Conservation (phyloP, 164 flowering plant genomes). For the Tinospora cordifolia region DNA sequence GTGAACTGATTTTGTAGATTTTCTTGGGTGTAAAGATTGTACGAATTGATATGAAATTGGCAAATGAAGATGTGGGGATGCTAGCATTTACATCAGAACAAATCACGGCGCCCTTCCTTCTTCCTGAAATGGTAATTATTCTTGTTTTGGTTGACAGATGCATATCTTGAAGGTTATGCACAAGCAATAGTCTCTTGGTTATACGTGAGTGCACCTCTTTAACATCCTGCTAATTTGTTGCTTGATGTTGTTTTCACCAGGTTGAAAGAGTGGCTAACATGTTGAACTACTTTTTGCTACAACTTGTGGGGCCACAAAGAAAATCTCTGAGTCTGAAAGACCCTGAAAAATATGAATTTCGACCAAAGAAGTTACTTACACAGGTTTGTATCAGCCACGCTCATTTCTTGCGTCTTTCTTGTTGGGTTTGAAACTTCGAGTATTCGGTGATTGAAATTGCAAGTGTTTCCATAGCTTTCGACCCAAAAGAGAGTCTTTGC, state of each 20-base stretch:
- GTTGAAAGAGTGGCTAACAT: slow-evolving; percentile 97
- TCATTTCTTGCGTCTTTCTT: not conserved
- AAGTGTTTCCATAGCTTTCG: not conserved
- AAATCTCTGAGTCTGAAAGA: slow-evolving; percentile 82
- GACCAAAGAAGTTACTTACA: slow-evolving; percentile 79
- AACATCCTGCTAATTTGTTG: not conserved
- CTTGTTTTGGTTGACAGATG: not conserved
- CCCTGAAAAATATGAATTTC: slow-evolving; percentile 93
- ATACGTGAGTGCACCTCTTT: too few species aligned
- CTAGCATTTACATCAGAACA: slow-evolving; percentile 91
- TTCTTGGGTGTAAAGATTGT: slow-evolving; percentile 50
- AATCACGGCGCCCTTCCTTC: slow-evolving; percentile 86
- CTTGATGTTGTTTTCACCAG: slow-evolving; percentile 28
- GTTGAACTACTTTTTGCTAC: slow-evolving; percentile 91
- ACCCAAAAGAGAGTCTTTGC: too few species aligned
- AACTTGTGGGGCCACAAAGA: slow-evolving; percentile 95
- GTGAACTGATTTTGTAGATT: not conserved
- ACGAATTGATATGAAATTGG: slow-evolving; percentile 93
- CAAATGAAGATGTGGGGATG: slow-evolving; percentile 95
- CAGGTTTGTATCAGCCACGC: slow-evolving; percentile 41
- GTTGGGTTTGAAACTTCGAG: not conserved
- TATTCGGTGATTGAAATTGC: not conserved
- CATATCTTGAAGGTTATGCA: not conserved
- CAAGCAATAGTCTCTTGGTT: not conserved
- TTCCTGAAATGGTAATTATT: slow-evolving; percentile 83